phyloP scores from a whole-genome alignment of 495 filamentous ascomycete genomes.

The Hypoxylon subgilvum region DNA sequence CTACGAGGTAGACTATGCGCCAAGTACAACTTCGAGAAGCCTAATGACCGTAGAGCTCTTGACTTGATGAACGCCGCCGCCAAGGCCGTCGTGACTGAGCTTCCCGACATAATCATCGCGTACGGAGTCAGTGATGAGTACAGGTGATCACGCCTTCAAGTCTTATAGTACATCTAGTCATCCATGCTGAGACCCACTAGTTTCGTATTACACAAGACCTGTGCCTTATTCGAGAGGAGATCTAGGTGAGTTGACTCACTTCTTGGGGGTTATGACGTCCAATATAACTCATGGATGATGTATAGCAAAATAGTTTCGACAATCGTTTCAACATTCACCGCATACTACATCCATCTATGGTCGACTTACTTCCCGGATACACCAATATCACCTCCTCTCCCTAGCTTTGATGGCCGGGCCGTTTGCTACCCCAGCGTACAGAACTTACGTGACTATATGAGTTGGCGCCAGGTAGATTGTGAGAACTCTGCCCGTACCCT shows the following conservation, averaged over 20 bases:
- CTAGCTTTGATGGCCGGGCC: constrained; percentile 89
- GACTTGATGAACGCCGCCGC: constrained; percentile 95
- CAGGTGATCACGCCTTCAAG: constrained; percentile 59
- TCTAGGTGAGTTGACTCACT: constrained; percentile 65
- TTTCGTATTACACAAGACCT: constrained; percentile 85
- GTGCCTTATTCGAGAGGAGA: constrained; percentile 83
- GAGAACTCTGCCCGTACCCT: constrained; percentile 38
- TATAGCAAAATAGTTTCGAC: constrained; percentile 86
- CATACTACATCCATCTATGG: constrained; percentile 87
- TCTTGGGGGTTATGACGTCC: neutral
- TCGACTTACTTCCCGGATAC: constrained; percentile 70
- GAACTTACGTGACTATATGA: constrained; percentile 91
- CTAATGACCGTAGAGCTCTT: constrained; percentile 86
- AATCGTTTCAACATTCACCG: constrained; percentile 90
- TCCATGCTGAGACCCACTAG: constrained; percentile 48
- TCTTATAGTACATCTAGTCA: neutral
- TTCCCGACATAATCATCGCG: constrained; percentile 83
- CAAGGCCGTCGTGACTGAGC: constrained; percentile 76
- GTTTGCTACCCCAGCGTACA: constrained; percentile 80
- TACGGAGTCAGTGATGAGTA: constrained; percentile 96
- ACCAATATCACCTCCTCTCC: constrained; percentile 74
- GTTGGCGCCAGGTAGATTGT: constrained; percentile 98
- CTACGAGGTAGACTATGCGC: constrained; percentile 65
- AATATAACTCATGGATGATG: constrained; percentile 10
- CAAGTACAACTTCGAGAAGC: constrained; percentile 85